Evolutionary conservation across 257 asterid genomes (phyloP).

Genomic region (Anisodus acutangulus): DNA sequence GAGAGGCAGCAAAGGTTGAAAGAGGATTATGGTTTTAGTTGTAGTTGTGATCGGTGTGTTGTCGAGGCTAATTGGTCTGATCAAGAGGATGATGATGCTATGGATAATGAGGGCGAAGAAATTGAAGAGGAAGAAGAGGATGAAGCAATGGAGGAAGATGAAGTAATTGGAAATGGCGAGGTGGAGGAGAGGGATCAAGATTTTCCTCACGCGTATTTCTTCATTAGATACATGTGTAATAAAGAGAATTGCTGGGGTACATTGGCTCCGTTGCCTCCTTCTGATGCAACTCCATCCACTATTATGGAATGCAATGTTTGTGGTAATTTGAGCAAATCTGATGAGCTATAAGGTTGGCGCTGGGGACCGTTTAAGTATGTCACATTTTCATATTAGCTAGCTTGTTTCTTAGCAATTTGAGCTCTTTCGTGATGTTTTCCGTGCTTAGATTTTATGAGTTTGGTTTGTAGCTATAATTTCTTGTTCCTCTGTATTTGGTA

Average conservation of each 20-base stretch:
- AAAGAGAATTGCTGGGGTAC: slow-evolving; percentile 86
- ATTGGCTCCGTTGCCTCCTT: slow-evolving; percentile 82
- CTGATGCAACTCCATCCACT: slow-evolving; percentile 44
- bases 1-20: slow-evolving; percentile 84
- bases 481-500: neutral
- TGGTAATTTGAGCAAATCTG: slow-evolving; percentile 61
- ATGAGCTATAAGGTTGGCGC: slow-evolving; percentile 37
- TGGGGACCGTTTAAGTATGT: slow-evolving; percentile 33
- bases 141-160: slow-evolving; percentile 55
- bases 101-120: slow-evolving; percentile 34
- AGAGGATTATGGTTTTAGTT: slow-evolving; percentile 83
- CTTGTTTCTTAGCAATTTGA: slow-evolving; percentile 8
- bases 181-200: slow-evolving; percentile 46
- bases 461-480: neutral
- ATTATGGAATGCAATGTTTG: slow-evolving; percentile 92
- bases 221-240: slow-evolving; percentile 75
- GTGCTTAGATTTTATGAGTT: neutral
- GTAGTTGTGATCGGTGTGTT: slow-evolving; percentile 87
- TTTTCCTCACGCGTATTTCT: slow-evolving; percentile 92
- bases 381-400: neutral
- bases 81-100: slow-evolving; percentile 60
- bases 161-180: slow-evolving; percentile 37
- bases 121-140: slow-evolving; percentile 35
- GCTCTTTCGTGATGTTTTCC: neutral
- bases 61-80: slow-evolving; percentile 97